Percentiles rank a stretch among this genome's conserved stretches.
Evolutionary conservation across 441 rosid species (phyloP).

Genomic region (Omphalea diandra): DNA sequence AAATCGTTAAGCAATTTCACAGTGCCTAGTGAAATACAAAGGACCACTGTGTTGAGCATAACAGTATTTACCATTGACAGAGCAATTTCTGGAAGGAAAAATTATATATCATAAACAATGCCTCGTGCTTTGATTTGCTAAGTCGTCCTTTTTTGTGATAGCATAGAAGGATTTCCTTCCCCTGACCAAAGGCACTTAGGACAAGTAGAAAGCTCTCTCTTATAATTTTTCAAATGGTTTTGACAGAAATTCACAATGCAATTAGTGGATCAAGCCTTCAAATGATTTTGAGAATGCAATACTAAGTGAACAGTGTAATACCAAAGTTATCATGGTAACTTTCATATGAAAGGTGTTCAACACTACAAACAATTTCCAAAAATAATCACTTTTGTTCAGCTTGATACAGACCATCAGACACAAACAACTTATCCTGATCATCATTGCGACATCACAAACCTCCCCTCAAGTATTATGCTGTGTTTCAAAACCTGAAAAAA

Average conservation of each 20-base stretch:
- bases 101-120: no score
- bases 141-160: no score
- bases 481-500: no score
- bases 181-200: not conserved
- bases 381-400: not conserved
- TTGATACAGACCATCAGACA: not conserved
- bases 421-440: no score
- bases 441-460: no score
- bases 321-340: not conserved
- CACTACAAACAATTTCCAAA: not conserved
- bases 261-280: not conserved
- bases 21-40: not conserved
- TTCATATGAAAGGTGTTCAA: not conserved
- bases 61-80: not conserved
- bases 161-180: not conserved
- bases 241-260: not conserved
- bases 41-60: no score
- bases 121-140: no score
- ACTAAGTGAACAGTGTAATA: not conserved
- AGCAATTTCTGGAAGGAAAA: not conserved
- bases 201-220: not conserved
- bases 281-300: slow-evolving; percentile 1
- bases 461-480: no score
- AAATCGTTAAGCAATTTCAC: not conserved
- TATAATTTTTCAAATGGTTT: not conserved